Evolutionary conservation across 768 basidiomycete species (phyloP).

Genomic region (Boletus rufocinnamomeus): DNA sequence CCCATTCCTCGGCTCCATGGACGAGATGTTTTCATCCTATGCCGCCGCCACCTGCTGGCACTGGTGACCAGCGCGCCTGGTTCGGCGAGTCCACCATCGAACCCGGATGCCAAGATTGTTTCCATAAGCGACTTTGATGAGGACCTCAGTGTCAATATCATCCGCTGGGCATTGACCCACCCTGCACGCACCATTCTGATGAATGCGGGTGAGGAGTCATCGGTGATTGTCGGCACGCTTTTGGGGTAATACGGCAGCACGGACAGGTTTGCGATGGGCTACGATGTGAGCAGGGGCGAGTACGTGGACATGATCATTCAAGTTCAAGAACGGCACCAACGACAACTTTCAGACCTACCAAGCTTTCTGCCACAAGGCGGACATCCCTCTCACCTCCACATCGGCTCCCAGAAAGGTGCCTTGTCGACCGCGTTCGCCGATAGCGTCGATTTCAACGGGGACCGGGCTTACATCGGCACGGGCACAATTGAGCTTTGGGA

Average conservation of each 20-base stretch:
- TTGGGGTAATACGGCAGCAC: constrained; percentile 63
- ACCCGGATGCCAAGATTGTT: constrained; percentile 65
- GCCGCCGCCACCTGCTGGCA: no score
- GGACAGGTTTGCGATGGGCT: constrained; percentile 85
- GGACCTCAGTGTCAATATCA: constrained; percentile 91
- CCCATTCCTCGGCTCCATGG: no score
- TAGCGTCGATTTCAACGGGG: no score
- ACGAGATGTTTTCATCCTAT: no score
- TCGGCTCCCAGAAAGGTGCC: no score
- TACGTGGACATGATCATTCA: constrained; percentile 96
- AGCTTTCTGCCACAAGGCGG: constrained; percentile 69
- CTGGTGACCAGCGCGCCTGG: constrained; percentile 58
- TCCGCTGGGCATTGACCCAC: constrained; percentile 79
- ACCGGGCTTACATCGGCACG: no score
- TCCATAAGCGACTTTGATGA: constrained; percentile 94
- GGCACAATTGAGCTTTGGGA: no score
- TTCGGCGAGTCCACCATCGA: constrained; percentile 46
- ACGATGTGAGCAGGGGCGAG: constrained; percentile 89
- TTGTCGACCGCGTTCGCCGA: no score
- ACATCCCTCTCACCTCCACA: no score
- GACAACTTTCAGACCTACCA: constrained; percentile 65
- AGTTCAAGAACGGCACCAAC: constrained; percentile 80
- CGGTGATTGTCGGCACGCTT: constrained; percentile 89
- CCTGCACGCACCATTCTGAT: constrained; percentile 87
- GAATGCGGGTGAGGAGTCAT: constrained; percentile 94